A percentile compares a stretch with the other conserved stretches of the same genome.
Conservation (phyloP, 2,329 filamentous ascomycete species). For the Eutypa lata region DNA sequence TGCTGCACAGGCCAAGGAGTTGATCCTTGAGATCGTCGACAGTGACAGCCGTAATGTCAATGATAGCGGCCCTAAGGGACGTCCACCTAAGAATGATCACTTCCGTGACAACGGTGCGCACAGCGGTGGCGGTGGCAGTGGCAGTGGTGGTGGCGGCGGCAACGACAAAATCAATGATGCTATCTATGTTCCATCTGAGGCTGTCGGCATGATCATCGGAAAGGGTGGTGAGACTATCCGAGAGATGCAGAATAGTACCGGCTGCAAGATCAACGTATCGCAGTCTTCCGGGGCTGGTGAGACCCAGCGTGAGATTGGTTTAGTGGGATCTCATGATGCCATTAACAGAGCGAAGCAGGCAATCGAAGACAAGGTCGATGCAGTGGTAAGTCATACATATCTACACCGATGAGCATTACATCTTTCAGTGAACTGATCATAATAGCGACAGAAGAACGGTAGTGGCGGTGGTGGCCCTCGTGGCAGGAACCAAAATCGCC, state of each 20-base stretch:
- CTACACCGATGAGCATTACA: neutral
- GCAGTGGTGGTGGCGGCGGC: too few species aligned
- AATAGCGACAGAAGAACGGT: conserved; percentile 53
- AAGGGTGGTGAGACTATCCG: conserved; percentile 93
- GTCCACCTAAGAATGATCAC: conserved; percentile 33
- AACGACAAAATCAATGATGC: conserved; percentile 75
- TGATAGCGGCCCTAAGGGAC: conserved; percentile 32
- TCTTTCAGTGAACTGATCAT: conserved; percentile 24
- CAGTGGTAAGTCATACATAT: conserved; percentile 61
- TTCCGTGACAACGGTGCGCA: conserved; percentile 35
- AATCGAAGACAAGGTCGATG: conserved; percentile 89
- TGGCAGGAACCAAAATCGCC: conserved; percentile 32
- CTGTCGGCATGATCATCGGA: conserved; percentile 94
- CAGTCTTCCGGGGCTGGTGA: conserved; percentile 75
- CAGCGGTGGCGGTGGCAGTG: conserved; percentile 26
- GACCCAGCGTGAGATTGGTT: conserved; percentile 78
- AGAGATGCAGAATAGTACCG: conserved; percentile 83
- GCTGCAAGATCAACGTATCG: conserved; percentile 93
- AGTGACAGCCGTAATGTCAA: conserved; percentile 68
- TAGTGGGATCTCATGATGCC: conserved; percentile 73
- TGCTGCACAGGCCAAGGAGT: conserved; percentile 74
- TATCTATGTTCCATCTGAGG: conserved; percentile 83
- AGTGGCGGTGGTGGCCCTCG: conserved; percentile 35
- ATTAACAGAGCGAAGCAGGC: conserved; percentile 79
- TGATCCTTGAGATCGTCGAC: conserved; percentile 92